phyloP scores from a whole-genome alignment of 805 yeast genomes.

The Kodamaea kakaduensis region DNA sequence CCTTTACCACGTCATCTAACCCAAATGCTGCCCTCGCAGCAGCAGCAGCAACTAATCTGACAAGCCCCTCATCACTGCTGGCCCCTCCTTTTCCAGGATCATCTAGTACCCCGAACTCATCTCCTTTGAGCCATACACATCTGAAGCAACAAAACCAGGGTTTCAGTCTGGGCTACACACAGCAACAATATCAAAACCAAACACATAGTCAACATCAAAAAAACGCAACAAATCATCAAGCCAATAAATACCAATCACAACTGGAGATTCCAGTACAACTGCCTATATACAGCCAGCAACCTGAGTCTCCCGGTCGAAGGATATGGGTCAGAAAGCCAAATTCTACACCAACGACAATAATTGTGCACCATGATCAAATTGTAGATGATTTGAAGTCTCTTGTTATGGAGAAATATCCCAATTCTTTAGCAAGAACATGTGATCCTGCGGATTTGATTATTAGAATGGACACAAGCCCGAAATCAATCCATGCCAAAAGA shows the following conservation, averaged over 20 bases:
- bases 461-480: constrained; percentile 23
- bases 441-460: constrained; percentile 68
- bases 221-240: not conserved
- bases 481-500: constrained; percentile 6
- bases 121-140: too few species aligned
- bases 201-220: not conserved
- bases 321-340: constrained; percentile 52
- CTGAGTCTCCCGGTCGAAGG: constrained; percentile 20
- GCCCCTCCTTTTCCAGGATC: too few species aligned
- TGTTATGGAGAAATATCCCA: constrained; percentile 62
- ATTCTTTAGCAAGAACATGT: constrained; percentile 53
- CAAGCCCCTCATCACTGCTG: constrained; percentile 1
- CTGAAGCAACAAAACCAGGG: too few species aligned
- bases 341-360: constrained; percentile 66
- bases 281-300: not conserved
- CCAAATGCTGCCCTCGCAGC: not conserved
- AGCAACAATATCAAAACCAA: not conserved
- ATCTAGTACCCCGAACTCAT: not conserved
- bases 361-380: constrained; percentile 57
- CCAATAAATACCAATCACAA: not conserved
- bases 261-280: not conserved
- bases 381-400: constrained; percentile 78
- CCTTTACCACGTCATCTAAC: not conserved
- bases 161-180: too few species aligned
- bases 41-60: constrained; percentile 1